Base-by-base conservation (phyloP, 2,329 filamentous ascomycete genomes). In the Metarhizium sp. region DNA sequence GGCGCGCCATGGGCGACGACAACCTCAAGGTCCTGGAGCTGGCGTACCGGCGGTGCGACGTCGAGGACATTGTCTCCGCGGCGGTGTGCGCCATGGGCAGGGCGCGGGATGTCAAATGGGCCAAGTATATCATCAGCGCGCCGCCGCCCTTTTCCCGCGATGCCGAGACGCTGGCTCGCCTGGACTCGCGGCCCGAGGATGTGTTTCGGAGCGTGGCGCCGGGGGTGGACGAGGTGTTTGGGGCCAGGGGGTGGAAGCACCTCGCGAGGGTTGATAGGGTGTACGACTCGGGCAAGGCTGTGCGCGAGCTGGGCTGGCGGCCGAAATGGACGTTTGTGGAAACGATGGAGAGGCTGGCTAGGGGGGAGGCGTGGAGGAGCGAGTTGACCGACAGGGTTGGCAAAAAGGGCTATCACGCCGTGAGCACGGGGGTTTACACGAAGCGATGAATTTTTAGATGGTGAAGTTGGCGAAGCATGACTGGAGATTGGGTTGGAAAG, bases 21-120 rank as follows among this genome's bases (percentile, higher is more conserved):
- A 78, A 77, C 57, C 67, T 77, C 46, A 77, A 78, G 59, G 71
- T 77, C 6, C 62, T 75, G n/a, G 75, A 78, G 62, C 64, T 78
- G 53, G 69, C 75, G 0, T 75, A 77, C 51, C 70, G 75, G 4
- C 64, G 75, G 30, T 71, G 68, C 34, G 75, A 78, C 55, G 64
- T 78, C 1, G 67, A 68, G 30, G 75, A 78, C 50, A 67, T 76
- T 2, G 75, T 76, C 4, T 62, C 60, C 2, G 75, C 74, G 0
- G 69, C 71, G 13, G 66, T 69, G 2, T 72, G 69, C 38, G 74
- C 68, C 8, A 69, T 75, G 72, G 36, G 55, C 2, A 67, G 59
- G 45, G 73, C 70, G 1, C 51, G 46, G 2, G 57, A 60, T 2
- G 58, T 74, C 2, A 53, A 62, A 11, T 77, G 70, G 66, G 70